phyloP scores from a whole-genome alignment of 108 stramenopile genomes.

The Conticribra guillardii region DNA sequence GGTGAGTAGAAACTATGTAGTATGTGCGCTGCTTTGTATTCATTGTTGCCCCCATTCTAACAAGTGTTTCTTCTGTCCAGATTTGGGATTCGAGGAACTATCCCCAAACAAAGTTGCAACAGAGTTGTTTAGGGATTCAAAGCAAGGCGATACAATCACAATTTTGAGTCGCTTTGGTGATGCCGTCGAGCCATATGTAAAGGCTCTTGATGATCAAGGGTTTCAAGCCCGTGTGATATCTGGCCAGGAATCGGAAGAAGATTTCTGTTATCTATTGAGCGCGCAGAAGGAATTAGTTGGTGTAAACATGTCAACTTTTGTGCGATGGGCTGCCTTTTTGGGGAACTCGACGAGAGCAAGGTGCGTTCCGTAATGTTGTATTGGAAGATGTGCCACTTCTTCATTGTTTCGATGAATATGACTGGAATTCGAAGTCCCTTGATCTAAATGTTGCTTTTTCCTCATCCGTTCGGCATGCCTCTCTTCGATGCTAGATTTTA shows the following conservation, averaged over 20 bases:
- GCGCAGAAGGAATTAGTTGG: background rate
- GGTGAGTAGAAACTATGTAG: no score
- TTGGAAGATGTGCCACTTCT: background rate
- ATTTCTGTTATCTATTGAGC: background rate
- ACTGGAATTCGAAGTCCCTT: background rate
- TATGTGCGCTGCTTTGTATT: no score
- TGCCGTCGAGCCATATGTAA: background rate
- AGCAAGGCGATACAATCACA: background rate
- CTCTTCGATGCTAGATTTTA: constrained; percentile 38
- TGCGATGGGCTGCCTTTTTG: background rate
- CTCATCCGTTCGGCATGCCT: constrained; percentile 43
- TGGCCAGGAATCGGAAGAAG: background rate
- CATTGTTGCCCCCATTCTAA: no score
- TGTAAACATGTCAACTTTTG: background rate
- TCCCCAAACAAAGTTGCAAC: background rate
- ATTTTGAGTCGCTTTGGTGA: background rate
- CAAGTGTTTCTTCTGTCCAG: no score
- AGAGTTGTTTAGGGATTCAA: background rate
- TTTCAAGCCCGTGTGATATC: background rate
- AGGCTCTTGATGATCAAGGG: background rate
- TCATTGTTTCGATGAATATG: background rate
- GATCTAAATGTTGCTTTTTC: constrained; percentile 7
- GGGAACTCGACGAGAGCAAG: background rate
- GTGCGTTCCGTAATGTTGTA: constrained; percentile 15
- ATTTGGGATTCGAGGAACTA: background rate